These are phyloP conservation scores for Elymus sibiricus DNA, from an alignment of 176 grass and related monocot genomes.

Conservation along the genomic window DNA sequence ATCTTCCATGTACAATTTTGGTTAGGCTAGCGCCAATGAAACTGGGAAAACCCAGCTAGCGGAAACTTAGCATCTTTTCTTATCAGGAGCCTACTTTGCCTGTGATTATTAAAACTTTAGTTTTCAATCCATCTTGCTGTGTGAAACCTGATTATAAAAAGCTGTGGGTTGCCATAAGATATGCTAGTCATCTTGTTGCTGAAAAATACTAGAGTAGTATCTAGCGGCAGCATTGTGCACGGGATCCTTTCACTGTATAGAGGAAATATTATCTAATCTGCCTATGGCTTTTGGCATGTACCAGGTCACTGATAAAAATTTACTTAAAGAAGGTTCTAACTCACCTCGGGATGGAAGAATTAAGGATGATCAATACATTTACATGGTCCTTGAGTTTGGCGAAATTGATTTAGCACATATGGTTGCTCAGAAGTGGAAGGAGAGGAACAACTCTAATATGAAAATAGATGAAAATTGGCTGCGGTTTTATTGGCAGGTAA, in stretches of 20 bases:
- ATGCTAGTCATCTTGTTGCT: not conserved
- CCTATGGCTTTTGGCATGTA: slow-evolving; percentile 39
- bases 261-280: slow-evolving; percentile 7
- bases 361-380: slow-evolving; percentile 81
- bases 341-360: slow-evolving; percentile 71
- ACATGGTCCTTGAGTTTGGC: slow-evolving; percentile 96
- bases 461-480: slow-evolving; percentile 95
- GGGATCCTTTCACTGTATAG: slow-evolving; percentile 15
- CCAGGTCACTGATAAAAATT: slow-evolving; percentile 84
- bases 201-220: not conserved
- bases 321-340: slow-evolving; percentile 54
- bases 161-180: not conserved
- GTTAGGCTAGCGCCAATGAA: not conserved
- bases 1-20: not conserved
- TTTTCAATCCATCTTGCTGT: not conserved
- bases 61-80: not conserved
- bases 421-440: slow-evolving; percentile 87
- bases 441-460: slow-evolving; percentile 41
- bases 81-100: not conserved
- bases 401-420: slow-evolving; percentile 98
- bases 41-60: not conserved
- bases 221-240: not conserved
- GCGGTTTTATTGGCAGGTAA: slow-evolving; percentile 98
- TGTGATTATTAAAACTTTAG: not conserved
- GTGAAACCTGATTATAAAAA: not conserved